phyloP scores from a whole-genome alignment of 805 yeast genomes.

The Starmerella powellii region DNA sequence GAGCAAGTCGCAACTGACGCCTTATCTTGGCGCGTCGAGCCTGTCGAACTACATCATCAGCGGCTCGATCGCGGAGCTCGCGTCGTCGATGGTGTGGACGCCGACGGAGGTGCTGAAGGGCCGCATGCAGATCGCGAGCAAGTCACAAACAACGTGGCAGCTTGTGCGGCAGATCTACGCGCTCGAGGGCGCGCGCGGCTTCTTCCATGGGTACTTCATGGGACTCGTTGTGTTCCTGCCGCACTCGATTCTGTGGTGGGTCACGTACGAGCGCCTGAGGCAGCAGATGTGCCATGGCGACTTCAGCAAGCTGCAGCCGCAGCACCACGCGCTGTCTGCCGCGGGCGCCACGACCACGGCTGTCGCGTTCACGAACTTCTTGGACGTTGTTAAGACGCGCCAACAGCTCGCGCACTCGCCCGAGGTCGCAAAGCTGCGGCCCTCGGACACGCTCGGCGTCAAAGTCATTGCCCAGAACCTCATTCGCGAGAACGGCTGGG shows the following conservation, averaged over 20 bases:
- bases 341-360: conserved; percentile 31
- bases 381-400: conserved; percentile 35
- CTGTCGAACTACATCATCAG: conserved; percentile 29
- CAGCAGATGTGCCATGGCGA: conserved; percentile 7
- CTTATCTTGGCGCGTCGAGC: conserved; percentile 29
- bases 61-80: conserved; percentile 33
- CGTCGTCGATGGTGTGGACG: conserved; percentile 33
- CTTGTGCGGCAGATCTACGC: conserved; percentile 33
- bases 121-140: conserved; percentile 31
- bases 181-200: conserved; percentile 63
- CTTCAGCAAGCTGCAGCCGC: conserved; percentile 17
- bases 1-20: conserved; percentile 29
- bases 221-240: conserved; percentile 35
- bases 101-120: conserved; percentile 39
- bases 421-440: conserved; percentile 31
- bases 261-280: conserved; percentile 26
- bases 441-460: conserved; percentile 30
- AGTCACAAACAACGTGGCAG: conserved; percentile 9
- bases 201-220: conserved; percentile 59
- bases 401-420: conserved; percentile 35
- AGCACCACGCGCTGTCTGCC: conserved; percentile 28
- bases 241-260: conserved; percentile 36
- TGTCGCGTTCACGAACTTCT: conserved; percentile 30
- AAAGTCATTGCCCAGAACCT: conserved; percentile 28
- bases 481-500: conserved; percentile 30